Evolutionary conservation across 2,329 filamentous ascomycete genomes (phyloP).

Genomic region (Pseudocercospora ulei): DNA sequence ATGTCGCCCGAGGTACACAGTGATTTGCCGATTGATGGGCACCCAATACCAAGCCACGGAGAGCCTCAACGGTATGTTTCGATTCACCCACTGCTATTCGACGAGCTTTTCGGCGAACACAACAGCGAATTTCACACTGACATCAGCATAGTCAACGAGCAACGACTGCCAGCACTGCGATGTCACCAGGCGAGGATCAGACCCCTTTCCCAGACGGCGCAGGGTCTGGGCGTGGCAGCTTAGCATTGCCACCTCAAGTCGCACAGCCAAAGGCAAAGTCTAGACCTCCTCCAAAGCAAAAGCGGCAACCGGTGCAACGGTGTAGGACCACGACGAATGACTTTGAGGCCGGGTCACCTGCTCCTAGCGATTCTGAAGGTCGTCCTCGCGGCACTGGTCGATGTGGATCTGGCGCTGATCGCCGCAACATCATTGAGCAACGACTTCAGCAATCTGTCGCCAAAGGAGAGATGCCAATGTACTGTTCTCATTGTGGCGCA

Average conservation of each 20-base stretch:
- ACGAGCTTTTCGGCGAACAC: slow-evolving; percentile 18
- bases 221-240: slow-evolving; percentile 30
- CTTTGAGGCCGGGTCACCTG: slow-evolving; percentile 34
- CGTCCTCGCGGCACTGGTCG: slow-evolving; percentile 24
- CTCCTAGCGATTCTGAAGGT: slow-evolving; percentile 32
- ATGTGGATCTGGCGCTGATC: slow-evolving; percentile 49
- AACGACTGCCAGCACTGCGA: slow-evolving; percentile 7
- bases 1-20: slow-evolving; percentile 7
- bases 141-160: slow-evolving; percentile 5
- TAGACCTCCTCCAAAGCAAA: slow-evolving; percentile 23
- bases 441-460: slow-evolving; percentile 52
- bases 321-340: slow-evolving; percentile 22
- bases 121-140: slow-evolving; percentile 8
- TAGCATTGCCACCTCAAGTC: slow-evolving; percentile 31
- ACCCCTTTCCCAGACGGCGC: slow-evolving; percentile 15
- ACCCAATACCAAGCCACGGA: slow-evolving; percentile 8
- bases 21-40: slow-evolving; percentile 9
- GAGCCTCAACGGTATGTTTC: slow-evolving; percentile 28
- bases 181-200: slow-evolving; percentile 13
- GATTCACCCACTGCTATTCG: slow-evolving; percentile 12
- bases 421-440: slow-evolving; percentile 54
- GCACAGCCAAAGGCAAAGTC: slow-evolving; percentile 17
- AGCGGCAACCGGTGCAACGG: slow-evolving; percentile 33
- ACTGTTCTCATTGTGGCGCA: slow-evolving; percentile 83
- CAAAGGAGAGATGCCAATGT: slow-evolving; percentile 77